These are phyloP conservation scores for Vickermania ingenoplastis DNA, from an alignment of 208 protist genomes.

Conservation along the genomic window DNA sequence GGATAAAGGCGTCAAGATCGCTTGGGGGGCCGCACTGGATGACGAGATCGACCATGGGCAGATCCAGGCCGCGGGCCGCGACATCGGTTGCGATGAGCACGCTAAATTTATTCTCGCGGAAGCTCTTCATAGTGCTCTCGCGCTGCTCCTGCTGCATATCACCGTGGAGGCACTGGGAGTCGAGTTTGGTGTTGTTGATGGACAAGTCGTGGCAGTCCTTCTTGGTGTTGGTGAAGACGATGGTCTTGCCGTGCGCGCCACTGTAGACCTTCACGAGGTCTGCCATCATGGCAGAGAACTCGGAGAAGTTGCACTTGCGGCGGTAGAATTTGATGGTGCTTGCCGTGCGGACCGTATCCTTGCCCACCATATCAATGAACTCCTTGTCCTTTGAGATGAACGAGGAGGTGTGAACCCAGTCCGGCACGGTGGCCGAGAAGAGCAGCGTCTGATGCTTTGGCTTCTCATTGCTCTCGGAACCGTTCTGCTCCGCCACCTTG, in stretches of 20 bases:
- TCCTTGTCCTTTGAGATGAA: conserved; percentile 77
- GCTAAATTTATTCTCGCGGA: conserved; percentile 88
- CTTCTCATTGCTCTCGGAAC: conserved; percentile 70
- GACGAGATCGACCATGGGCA: conserved; percentile 86
- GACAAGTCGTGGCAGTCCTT: conserved; percentile 88
- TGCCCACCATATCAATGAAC: conserved; percentile 92
- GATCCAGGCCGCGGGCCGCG: conserved; percentile 78
- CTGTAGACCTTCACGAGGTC: conserved; percentile 89
- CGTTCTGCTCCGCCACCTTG: conserved; percentile 84
- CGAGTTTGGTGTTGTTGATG: conserved; percentile 86
- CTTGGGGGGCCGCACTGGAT: conserved; percentile 78
- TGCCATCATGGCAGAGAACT: conserved; percentile 87
- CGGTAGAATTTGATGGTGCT: conserved; percentile 84
- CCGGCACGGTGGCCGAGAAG: conserved; percentile 90
- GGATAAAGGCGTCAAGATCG: conserved; percentile 94
- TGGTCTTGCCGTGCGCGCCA: conserved; percentile 63
- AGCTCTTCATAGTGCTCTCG: conserved; percentile 91
- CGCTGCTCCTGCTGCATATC: conserved; percentile 91
- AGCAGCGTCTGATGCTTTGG: conserved; percentile 86
- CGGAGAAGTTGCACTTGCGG: conserved; percentile 82
- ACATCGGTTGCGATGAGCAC: conserved; percentile 93
- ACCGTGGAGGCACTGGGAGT: conserved; percentile 93
- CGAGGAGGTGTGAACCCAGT: conserved; percentile 84
- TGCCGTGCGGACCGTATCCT: conserved; percentile 91
- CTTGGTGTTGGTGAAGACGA: conserved; percentile 92